phyloP scores from a whole-genome alignment of 352 stramenopile species.

The Phytopythium vexans region DNA sequence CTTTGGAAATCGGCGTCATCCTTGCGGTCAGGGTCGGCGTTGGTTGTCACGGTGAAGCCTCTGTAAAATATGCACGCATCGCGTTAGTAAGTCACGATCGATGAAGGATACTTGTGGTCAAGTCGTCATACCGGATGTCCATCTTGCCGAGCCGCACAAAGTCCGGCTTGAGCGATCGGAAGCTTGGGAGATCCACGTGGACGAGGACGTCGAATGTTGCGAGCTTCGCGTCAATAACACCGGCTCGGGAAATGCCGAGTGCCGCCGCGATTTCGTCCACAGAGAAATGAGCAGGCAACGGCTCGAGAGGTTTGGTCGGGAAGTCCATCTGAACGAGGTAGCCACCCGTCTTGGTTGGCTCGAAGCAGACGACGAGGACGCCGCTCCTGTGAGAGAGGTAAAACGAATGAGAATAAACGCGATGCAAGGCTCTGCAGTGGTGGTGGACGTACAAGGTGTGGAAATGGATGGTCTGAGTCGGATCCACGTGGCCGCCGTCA shows the following conservation, averaged over 20 bases:
- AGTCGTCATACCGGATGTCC: constrained; percentile 13
- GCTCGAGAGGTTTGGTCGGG: constrained; percentile 19
- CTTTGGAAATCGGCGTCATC: constrained; percentile 37
- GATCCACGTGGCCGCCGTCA: constrained; percentile 36
- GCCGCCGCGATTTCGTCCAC: constrained; percentile 14
- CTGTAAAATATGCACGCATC: too few species aligned
- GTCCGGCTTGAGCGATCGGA: constrained; percentile 15
- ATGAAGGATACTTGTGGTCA: constrained; percentile 3
- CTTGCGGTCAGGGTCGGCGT: constrained; percentile 9
- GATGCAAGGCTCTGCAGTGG: not conserved
- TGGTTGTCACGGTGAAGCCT: constrained; percentile 28
- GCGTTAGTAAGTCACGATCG: too few species aligned
- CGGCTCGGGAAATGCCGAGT: constrained; percentile 9
- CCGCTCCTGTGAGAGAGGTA: constrained; percentile 25
- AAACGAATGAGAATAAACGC: not conserved
- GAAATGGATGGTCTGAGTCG: constrained; percentile 51
- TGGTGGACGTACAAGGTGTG: constrained; percentile 44
- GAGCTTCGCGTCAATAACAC: constrained; percentile 19
- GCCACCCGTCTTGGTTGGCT: constrained; percentile 8
- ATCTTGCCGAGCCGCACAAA: constrained; percentile 15
- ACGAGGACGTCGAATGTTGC: constrained; percentile 24
- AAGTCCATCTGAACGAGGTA: constrained; percentile 64
- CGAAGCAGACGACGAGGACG: constrained; percentile 33
- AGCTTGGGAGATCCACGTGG: constrained; percentile 16
- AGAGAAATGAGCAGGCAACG: constrained; percentile 4